Conservation (phyloP, 2,329 filamentous ascomycete genomes). For the Verticillium tricorpus region DNA sequence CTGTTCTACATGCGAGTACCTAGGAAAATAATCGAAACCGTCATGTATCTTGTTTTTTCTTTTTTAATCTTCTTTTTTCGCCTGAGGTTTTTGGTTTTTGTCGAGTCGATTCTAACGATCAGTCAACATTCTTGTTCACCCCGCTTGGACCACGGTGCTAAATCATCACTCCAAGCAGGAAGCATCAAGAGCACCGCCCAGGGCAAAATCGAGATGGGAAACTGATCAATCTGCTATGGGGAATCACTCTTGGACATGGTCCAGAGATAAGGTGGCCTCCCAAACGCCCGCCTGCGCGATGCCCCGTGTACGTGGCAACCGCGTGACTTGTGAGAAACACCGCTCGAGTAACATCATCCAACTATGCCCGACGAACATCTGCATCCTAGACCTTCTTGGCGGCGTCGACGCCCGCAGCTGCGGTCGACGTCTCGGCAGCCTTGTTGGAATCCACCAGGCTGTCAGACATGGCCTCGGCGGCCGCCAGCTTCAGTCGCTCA, state of each 20-base stretch:
- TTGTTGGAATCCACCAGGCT: constrained; percentile 39
- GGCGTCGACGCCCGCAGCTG: constrained; percentile 21
- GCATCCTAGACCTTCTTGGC: constrained; percentile 27
- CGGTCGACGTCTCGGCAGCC: constrained; percentile 18
- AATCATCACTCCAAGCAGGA: too few relatives aligned
- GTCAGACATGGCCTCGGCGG: constrained; percentile 56
- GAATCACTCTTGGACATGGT: neutral
- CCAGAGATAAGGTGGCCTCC: neutral
- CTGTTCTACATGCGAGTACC: neutral
- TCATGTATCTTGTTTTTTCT: too few relatives aligned
- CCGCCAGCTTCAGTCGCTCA: constrained; percentile 62
- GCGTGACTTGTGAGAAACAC: neutral
- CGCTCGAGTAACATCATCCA: neutral
- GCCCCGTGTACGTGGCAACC: neutral
- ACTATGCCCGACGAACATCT: neutral
- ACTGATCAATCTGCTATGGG: neutral
- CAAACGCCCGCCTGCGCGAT: neutral
- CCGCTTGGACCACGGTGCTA: neutral
- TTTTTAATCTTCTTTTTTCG: too few relatives aligned
- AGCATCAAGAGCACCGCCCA: too few relatives aligned
- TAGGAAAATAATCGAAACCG: neutral
- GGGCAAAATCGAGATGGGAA: neutral
- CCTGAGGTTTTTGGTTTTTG: too few relatives aligned
- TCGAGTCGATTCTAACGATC: too few relatives aligned
- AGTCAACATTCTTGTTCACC: too few relatives aligned